Base-by-base conservation (phyloP, 2,329 filamentous ascomycete species). In the Colletotrichum echinochloae region DNA sequence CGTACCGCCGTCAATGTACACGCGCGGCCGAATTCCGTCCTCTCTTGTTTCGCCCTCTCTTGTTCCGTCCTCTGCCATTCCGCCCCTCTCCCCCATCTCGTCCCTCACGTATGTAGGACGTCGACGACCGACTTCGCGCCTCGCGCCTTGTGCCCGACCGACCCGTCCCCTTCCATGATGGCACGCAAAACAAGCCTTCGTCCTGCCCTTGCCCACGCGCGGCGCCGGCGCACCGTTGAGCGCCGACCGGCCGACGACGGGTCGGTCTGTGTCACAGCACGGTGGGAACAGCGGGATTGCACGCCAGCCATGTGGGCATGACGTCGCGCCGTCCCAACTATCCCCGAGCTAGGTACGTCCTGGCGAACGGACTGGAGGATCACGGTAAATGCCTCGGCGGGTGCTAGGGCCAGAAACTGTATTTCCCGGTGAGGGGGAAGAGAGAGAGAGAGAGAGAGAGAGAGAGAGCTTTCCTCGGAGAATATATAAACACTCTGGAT, bases 21-120 rank as follows among this genome's bases (percentile, higher is more conserved):
- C 18, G 6, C n/a, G 49, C 62, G 66, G 66, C 62, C 62, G 66
- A 70, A 70, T 70, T 70, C 66, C 66, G 66, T 44, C 55, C 62
- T 66, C 56, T 41, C 18, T 49, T 30, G 12, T 41, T 44, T 2
- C 35, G 35, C 41, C 12, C 57, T 33, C 12, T 55, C 48, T n/a
- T 37, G n/a, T n/a, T n/a, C n/a, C n/a, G n/a, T n/a, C n/a, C n/a
- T n/a, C n/a, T n/a, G n/a, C n/a, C n/a, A n/a, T n/a, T n/a, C n/a
- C n/a, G n/a, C n/a, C n/a, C n/a, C n/a, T n/a, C n/a, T n/a, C n/a
- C n/a, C n/a, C n/a, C n/a, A 37, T 35, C 35, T 16, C 30, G 14
- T 33, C 66, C 33, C n/a, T n/a, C n/a, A 46, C 37, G 33, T 14
- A 18, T n/a, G n/a, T 16, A 33, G 39, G 41, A 35, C 12, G 26